Evolutionary conservation across 768 basidiomycete species (phyloP), one percentile per base, ranked within the genome.

Genomic region (Mycena polygramma): DNA sequence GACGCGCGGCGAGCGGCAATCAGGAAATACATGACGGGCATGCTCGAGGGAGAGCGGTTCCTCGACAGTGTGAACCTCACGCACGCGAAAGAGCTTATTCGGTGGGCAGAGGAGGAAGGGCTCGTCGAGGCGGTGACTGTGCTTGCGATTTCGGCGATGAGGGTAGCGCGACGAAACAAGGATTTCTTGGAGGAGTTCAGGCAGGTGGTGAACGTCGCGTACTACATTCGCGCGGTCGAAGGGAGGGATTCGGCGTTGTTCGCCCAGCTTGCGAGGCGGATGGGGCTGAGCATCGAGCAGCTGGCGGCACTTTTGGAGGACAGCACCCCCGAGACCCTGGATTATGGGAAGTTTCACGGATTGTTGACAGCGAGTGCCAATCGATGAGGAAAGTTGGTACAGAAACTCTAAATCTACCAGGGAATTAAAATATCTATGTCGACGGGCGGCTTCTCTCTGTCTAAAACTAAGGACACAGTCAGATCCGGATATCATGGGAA

Each of bases 41-140:
- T 69, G 66, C 41, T 37, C 15, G 36, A 55, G 30, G 48, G 24
- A 15, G 48, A 19, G 41, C 57, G 35, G 39, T 9, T 51, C 15
- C 68, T 63, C 3, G 7, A 39, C 11, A 60, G 53, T 1, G 67
- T 55, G 41, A n/a, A 54, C 35, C 55, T 66, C 15, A 55, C 22
- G 22, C 49, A 35, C 2, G 64, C 63, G 51, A 63, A 70, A 46
- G 43, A 66, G 60, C 15, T 73, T 35, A 53, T 70, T 1, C 8
- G 8, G 20, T 57, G 60, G 58, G 72, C 72, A 19, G 64, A 70
- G 30, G 64, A 62, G 51, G 72, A 73, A 26, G 68, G 68, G 30
- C 71, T 72, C 15, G 60, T 66, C 14, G 67, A 72, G 60, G 67
- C 39, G 7, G 60, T 61, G 41, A 66, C 59, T 13, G 54, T 70